A percentile compares a stretch with the other conserved stretches of the same genome.
Conservation (phyloP, 2,329 filamentous ascomycete species). For the Penicillium sp. region DNA sequence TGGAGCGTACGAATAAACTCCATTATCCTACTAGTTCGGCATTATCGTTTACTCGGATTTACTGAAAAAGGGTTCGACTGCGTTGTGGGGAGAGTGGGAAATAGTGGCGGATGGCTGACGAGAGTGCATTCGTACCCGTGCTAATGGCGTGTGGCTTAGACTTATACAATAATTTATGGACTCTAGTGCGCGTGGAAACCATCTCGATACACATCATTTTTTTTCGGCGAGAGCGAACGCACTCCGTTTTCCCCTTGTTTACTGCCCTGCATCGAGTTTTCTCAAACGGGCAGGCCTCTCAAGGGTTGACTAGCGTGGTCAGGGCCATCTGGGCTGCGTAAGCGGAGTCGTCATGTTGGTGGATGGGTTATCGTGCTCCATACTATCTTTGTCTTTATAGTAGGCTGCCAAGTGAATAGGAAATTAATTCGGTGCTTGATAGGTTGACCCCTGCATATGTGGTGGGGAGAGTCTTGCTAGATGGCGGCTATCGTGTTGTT, state of each 20-base stretch:
- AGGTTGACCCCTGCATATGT: constrained; percentile 22
- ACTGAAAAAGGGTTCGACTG: background rate
- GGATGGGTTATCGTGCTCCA: constrained; percentile 6
- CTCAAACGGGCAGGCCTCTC: background rate
- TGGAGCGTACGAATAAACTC: background rate
- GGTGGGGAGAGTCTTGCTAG: constrained; percentile 1
- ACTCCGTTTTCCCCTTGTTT: background rate
- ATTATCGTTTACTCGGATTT: background rate
- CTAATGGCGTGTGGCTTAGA: background rate
- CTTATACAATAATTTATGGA: background rate
- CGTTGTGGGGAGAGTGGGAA: background rate
- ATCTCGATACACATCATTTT: background rate
- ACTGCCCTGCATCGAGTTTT: too few species aligned
- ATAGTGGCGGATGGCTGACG: background rate
- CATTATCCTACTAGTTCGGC: background rate
- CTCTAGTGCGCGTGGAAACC: background rate
- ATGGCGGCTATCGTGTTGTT: background rate
- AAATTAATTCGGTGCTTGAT: constrained; percentile 11
- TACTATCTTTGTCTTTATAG: background rate
- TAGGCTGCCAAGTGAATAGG: constrained; percentile 8
- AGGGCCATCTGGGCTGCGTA: constrained; percentile 17
- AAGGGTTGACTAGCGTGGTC: background rate
- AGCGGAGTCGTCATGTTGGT: constrained; percentile 24
- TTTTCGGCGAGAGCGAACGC: background rate
- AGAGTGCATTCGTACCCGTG: background rate